Base-by-base conservation (phyloP, 225 moss, liverwort and hornwort genomes). In the Pseudoscleropodium purum region DNA sequence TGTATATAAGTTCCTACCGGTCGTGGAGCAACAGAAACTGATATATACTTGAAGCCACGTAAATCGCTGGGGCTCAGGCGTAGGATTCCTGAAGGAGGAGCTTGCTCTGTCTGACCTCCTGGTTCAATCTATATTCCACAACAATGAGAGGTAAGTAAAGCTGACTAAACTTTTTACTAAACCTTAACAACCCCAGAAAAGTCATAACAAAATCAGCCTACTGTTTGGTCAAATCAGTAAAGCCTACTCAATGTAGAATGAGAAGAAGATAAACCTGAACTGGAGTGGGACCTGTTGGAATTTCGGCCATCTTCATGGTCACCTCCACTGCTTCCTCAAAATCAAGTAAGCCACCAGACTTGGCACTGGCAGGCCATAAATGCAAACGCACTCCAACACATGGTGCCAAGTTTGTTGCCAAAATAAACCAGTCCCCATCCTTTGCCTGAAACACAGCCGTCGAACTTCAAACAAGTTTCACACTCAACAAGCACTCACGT, bases 31-130 rank as follows among this genome's bases (percentile, higher is more conserved):
- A 99, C 97, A 89, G 97, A 99, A 74, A 99, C 92, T 65, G 99
- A 95, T 85, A 99, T 84, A 89, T 83, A 99, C 65, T 94, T 94
- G 94, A 95, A 99, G 89, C 94, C 97, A 78, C 89, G 94, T 87
- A 99, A 89, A 87, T 97, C 97, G 51, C 83, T 88, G 66, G 96
- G 93, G 78, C 91, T 94, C 88, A 99, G 84, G 87, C 95, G 97
- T 73, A 99, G 88, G 51, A 97, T 91, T 92, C 97, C 97, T 81
- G 99, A 95, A 83, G 99, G 99, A 62, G 99, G 93, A 89, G 99
- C 96, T 91, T 99, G 99, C 91, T 99, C 97, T 84, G 97, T 95
- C 90, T 99, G 99, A 79, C 93, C 99, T 92, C 99, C 97, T 64
- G 99, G 99, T 90, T 99, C 97, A 91, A 94, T 96, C 99, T 99